Evolutionary conservation across 306 rosid species (phyloP).

Genomic region (Fragaria nilgerrensis): DNA sequence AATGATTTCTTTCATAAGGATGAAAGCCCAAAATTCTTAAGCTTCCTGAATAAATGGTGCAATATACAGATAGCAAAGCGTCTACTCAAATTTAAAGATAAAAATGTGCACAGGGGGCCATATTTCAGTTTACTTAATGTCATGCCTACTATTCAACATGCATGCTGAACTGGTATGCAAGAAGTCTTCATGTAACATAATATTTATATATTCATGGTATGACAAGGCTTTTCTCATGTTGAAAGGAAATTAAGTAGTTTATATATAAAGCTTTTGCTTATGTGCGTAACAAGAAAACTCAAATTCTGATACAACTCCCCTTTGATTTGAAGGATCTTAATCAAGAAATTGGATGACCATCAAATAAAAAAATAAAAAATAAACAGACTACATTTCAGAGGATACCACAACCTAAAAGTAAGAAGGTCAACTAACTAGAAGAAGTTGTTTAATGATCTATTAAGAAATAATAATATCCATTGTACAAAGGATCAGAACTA

Average conservation of each 20-base stretch:
- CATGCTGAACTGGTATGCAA: neutral
- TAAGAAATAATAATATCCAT: neutral
- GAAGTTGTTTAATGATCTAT: neutral
- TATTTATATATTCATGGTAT: neutral
- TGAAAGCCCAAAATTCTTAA: constrained; percentile 3
- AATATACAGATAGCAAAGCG: neutral
- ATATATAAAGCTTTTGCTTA: neutral
- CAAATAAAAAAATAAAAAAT: neutral
- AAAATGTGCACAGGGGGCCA: neutral
- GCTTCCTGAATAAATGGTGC: neutral
- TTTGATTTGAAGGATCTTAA: neutral
- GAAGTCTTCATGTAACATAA: neutral
- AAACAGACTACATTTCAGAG: neutral
- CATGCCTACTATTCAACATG: neutral
- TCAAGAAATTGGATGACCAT: neutral
- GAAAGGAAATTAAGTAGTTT: neutral
- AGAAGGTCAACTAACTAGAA: neutral
- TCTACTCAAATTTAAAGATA: neutral
- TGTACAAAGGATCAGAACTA: neutral
- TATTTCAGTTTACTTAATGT: neutral
- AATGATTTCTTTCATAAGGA: neutral
- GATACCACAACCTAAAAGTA: neutral
- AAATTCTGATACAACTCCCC: neutral
- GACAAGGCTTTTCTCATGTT: neutral
- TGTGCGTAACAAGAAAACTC: neutral